These are phyloP conservation scores for Cladosporium sp. DNA, from an alignment of 2,329 filamentous ascomycete species.

Conservation along the genomic window DNA sequence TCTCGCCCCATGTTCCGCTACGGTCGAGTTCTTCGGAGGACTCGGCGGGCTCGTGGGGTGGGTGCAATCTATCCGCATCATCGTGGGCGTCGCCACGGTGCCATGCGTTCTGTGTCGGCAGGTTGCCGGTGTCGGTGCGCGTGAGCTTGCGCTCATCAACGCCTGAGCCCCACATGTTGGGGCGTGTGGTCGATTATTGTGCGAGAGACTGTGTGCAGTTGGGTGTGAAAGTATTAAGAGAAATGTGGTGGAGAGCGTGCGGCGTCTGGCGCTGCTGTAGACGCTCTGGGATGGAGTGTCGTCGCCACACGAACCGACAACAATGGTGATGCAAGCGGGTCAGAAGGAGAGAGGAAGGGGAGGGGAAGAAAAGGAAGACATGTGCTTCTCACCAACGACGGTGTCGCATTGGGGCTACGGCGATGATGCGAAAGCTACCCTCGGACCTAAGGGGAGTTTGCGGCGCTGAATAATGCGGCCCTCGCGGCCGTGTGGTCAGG, in stretches of 20 bases:
- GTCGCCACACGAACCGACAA: background rate
- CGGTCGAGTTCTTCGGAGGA: constrained; percentile 28
- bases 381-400: background rate
- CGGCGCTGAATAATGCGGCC: constrained; percentile 6
- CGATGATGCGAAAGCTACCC: background rate
- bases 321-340: background rate
- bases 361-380: background rate
- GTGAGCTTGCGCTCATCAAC: constrained; percentile 24
- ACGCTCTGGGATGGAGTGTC: background rate
- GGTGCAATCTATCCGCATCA: constrained; percentile 18
- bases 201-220: constrained; percentile 5
- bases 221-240: background rate
- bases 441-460: constrained; percentile 9
- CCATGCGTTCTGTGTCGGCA: constrained; percentile 19
- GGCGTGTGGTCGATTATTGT: background rate
- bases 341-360: background rate
- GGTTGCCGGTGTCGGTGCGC: constrained; percentile 16
- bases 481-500: background rate
- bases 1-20: constrained; percentile 57
- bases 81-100: constrained; percentile 19
- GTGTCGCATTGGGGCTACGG: background rate
- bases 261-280: constrained; percentile 1
- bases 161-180: constrained; percentile 23
- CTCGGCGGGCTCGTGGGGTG: constrained; percentile 23
- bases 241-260: background rate